Base-by-base conservation (phyloP, 768 basidiomycete species). In the Boletus rufocinnamomeus region DNA sequence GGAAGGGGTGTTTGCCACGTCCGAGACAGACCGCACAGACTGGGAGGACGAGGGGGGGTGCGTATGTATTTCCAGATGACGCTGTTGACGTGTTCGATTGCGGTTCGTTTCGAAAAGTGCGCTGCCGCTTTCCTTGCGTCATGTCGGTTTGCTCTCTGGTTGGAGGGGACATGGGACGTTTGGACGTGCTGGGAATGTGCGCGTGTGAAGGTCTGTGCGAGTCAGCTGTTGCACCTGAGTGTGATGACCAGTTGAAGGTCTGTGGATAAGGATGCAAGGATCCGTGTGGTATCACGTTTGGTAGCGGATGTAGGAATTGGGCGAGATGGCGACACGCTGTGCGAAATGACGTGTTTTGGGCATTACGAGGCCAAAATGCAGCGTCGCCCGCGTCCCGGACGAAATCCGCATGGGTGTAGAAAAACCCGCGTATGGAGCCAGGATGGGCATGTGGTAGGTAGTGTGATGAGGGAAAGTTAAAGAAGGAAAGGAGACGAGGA, bases 21-120 rank as follows among this genome's bases (percentile, higher is more conserved):
- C 56, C 21, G 0, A 57, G 50, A 10, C 50, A 57, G 1, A 57
- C 50, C 6, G 43, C 43, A 5, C 56, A 56, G 21, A 50, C 25
- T 2, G 45, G 45, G 13, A 54, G 54, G 40, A n/a, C 4, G 5
- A 19, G 4, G 46, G 27, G 35, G 32, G n/a, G n/a, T n/a, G n/a
- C n/a, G n/a, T n/a, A n/a, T 3, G 28, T 3, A 6, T 28, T 28
- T 28, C 28, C 28, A 28, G 3, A 28, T n/a, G n/a, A n/a, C n/a
- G n/a, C n/a, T 6, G 6, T 6, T 28, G 28, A 28, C 6, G 28
- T 32, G 16, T 0, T 11, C 6, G 10, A 19, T 6, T 17, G 38
- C 21, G 11, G 37, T 38, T 50, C 14, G 1, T 16, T n/a, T 10
- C n/a, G 17, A 50, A 50, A 38, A 9, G 23, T 25, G 10, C 9